A percentile compares a stretch with the other conserved stretches of the same genome.
Evolutionary conservation across 129 eudicot species (phyloP).

Genomic region (Artemisia argyi): DNA sequence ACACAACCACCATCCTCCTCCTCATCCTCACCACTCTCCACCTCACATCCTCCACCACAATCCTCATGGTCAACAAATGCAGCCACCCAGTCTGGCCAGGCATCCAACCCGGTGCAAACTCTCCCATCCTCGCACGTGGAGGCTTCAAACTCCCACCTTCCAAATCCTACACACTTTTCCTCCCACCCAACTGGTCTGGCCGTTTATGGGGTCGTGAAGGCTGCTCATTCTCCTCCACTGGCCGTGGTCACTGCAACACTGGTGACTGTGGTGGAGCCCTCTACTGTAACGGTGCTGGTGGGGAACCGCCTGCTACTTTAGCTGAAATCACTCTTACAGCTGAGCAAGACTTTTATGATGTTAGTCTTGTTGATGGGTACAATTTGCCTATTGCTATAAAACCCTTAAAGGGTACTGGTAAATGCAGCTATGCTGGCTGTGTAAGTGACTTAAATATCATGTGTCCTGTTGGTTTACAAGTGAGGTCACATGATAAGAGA

Average conservation of each 20-base stretch:
- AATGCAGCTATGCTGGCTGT: slow-evolving; percentile 81
- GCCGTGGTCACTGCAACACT: slow-evolving; percentile 83
- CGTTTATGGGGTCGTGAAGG: slow-evolving; percentile 98
- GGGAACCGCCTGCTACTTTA: slow-evolving; percentile 84
- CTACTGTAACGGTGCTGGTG: slow-evolving; percentile 85
- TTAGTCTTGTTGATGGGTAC: slow-evolving; percentile 92
- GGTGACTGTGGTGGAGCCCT: slow-evolving; percentile 96
- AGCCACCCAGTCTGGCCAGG: slow-evolving; percentile 94
- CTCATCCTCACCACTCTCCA: not conserved
- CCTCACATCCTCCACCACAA: slow-evolving; percentile 51
- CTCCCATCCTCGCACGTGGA: slow-evolving; percentile 76
- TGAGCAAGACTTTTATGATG: slow-evolving; percentile 93
- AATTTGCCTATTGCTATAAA: slow-evolving; percentile 76
- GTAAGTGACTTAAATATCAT: slow-evolving; percentile 80
- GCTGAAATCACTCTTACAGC: slow-evolving; percentile 86
- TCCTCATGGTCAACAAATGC: slow-evolving; percentile 80
- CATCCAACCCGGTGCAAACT: slow-evolving; percentile 79
- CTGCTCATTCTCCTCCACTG: slow-evolving; percentile 67
- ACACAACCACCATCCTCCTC: slow-evolving; percentile 3
- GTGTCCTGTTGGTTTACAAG: slow-evolving; percentile 98
- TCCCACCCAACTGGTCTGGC: slow-evolving; percentile 90
- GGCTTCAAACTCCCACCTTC: slow-evolving; percentile 74
- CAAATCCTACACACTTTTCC: slow-evolving; percentile 58
- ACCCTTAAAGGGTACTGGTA: slow-evolving; percentile 71
- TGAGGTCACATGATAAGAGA: slow-evolving; percentile 58